These are phyloP conservation scores for Metschnikowia baotianmanensis DNA, from an alignment of 805 yeast species.

Conservation along the genomic window DNA sequence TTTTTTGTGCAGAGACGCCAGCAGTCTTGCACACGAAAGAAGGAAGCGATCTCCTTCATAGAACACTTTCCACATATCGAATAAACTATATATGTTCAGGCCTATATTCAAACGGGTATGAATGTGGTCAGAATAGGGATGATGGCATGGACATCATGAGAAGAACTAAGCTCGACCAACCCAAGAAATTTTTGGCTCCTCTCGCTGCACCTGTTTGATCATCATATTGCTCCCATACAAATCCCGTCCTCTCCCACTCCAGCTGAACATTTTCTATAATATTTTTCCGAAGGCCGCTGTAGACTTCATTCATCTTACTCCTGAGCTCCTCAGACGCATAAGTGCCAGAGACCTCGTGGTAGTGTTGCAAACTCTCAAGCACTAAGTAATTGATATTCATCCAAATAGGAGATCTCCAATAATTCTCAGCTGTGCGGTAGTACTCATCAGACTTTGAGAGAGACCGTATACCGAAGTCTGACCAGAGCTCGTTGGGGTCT, in stretches of 20 bases:
- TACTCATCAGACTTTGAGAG: slow-evolving; percentile 62
- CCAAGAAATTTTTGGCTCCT: slow-evolving; percentile 87
- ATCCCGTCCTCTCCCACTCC: slow-evolving; percentile 76
- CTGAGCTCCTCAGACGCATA: slow-evolving; percentile 37
- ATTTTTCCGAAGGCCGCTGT: slow-evolving; percentile 58
- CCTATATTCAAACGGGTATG: too few species aligned
- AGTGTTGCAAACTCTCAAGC: slow-evolving; percentile 65
- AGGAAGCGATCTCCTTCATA: too few species aligned
- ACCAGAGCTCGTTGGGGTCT: slow-evolving; percentile 75
- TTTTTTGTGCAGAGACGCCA: too few species aligned
- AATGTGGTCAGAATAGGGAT: too few species aligned
- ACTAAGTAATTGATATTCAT: slow-evolving; percentile 83
- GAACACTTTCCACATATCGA: too few species aligned
- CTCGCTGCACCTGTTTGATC: slow-evolving; percentile 70
- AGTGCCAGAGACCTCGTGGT: slow-evolving; percentile 35
- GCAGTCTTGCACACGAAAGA: too few species aligned
- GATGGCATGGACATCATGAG: slow-evolving; percentile 82
- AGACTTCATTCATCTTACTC: slow-evolving; percentile 36
- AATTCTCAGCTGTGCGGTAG: slow-evolving; percentile 81
- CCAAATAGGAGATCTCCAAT: slow-evolving; percentile 97
- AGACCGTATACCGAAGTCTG: slow-evolving; percentile 77
- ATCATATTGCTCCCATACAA: slow-evolving; percentile 88
- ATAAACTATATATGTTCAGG: too few species aligned
- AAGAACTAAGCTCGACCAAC: slow-evolving; percentile 88
- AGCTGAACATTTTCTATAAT: slow-evolving; percentile 63